phyloP scores from a whole-genome alignment of 1,284 basidiomycete species.

The Takashimella koratensis region DNA sequence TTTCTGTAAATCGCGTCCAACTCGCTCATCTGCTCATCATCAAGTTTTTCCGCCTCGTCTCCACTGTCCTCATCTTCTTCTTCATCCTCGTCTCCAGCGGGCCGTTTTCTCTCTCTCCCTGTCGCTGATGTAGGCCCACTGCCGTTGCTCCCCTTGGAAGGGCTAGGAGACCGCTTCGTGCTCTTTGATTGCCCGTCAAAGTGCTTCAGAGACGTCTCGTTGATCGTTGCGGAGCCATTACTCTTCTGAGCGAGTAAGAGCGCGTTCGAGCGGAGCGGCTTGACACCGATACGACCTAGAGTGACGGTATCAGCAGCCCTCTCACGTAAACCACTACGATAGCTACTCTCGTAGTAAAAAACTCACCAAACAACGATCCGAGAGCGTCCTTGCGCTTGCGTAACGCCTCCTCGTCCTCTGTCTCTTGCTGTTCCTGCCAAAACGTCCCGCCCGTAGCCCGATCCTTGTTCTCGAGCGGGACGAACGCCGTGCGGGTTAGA shows the following conservation, averaged over 20 bases:
- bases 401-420: conserved; percentile 46
- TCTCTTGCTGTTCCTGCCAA: conserved; percentile 49
- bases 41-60: conserved; percentile 62
- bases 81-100: conserved; percentile 58
- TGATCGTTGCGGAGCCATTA: conserved; percentile 34
- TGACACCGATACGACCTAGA: conserved; percentile 44
- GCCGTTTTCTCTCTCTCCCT: conserved; percentile 54
- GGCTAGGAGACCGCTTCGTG: conserved; percentile 6
- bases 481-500: conserved; percentile 42
- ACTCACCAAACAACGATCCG: conserved; percentile 41
- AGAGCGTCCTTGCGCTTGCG: conserved; percentile 46
- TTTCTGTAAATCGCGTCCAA: conserved; percentile 75
- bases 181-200: conserved; percentile 13
- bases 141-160: too few species aligned
- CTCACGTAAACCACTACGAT: too few species aligned
- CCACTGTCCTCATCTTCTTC: conserved; percentile 60
- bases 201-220: conserved; percentile 34
- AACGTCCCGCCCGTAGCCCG: conserved; percentile 29
- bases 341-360: too few species aligned
- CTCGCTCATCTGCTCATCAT: conserved; percentile 60
- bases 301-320: conserved; percentile 7
- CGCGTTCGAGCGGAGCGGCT: conserved; percentile 42
- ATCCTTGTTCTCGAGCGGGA: conserved; percentile 31
- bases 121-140: not conserved
- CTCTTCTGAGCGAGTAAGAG: conserved; percentile 44